phyloP scores from a whole-genome alignment of 306 rosid species.

The Cicer pinnatifidum region DNA sequence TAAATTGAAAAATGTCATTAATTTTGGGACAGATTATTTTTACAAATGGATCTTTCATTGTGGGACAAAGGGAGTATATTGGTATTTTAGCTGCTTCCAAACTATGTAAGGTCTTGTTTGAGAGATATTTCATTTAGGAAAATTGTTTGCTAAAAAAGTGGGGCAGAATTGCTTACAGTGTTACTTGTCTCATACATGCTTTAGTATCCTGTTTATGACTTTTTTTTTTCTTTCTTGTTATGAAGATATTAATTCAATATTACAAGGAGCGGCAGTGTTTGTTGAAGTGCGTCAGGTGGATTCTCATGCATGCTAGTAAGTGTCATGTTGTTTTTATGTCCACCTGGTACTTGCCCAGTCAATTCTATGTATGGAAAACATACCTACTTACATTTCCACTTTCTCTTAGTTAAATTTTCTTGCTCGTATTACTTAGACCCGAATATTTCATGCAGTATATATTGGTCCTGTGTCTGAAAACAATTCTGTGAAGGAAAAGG shows the following conservation, averaged over 20 bases:
- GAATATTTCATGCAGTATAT: conserved; percentile 66
- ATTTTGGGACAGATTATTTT: no score
- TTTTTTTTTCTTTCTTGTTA: conserved; percentile 38
- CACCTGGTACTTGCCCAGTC: conserved; percentile 24
- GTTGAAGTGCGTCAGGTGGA: conserved; percentile 84
- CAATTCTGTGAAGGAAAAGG: conserved; percentile 64
- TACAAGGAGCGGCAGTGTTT: conserved; percentile 91
- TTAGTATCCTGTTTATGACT: conserved; percentile 25
- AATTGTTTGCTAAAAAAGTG: conserved; percentile 18
- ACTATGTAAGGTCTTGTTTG: conserved; percentile 25
- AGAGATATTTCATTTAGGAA: conserved; percentile 21
- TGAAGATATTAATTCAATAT: conserved; percentile 75
- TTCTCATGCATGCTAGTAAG: conserved; percentile 88
- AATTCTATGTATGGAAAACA: conserved; percentile 30
- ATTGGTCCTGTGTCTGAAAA: conserved; percentile 60
- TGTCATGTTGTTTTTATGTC: conserved; percentile 40
- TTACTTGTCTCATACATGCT: conserved; percentile 27
- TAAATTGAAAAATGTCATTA: no score
- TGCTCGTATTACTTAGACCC: conserved; percentile 41
- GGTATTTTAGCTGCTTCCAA: conserved; percentile 25
- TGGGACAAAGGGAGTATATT: background rate
- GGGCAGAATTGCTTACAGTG: background rate
- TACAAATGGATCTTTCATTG: no score
- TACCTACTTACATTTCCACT: conserved; percentile 1
- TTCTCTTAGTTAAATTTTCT: conserved; percentile 27